Percentiles rank a stretch among this genome's conserved stretches.
Evolutionary conservation across 1,284 basidiomycete genomes (phyloP).

Genomic region (Ceratobasidium sp.): DNA sequence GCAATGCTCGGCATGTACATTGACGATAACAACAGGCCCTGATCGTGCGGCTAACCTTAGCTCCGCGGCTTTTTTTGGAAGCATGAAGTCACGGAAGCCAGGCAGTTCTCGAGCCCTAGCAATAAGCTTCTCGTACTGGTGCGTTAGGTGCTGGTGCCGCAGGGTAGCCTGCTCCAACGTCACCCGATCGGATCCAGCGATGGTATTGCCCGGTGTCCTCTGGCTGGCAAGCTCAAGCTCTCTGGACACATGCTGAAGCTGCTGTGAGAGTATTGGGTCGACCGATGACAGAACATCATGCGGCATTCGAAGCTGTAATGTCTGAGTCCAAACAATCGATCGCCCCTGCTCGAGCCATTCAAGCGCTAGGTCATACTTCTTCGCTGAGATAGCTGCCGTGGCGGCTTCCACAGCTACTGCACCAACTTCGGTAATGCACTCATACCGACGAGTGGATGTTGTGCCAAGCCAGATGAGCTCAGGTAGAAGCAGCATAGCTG

Average conservation of each 20-base stretch:
- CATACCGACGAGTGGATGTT: neutral
- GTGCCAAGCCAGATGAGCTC: conserved; percentile 35
- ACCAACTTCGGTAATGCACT: neutral
- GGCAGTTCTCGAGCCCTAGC: conserved; percentile 31
- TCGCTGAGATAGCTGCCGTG: conserved; percentile 26
- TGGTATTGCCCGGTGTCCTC: neutral
- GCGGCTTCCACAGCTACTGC: conserved; percentile 38
- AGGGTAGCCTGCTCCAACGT: neutral
- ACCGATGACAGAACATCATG: conserved; percentile 12
- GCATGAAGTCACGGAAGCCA: conserved; percentile 38
- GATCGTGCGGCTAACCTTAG: conserved; percentile 47
- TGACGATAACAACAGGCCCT: conserved; percentile 54
- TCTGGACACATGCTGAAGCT: conserved; percentile 1
- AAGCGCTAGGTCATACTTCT: conserved; percentile 26
- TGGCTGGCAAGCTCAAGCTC: conserved; percentile 30
- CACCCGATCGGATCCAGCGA: neutral
- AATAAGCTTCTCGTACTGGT: conserved; percentile 24
- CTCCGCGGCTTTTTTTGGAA: conserved; percentile 44
- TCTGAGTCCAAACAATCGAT: conserved; percentile 40
- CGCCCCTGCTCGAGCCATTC: conserved; percentile 45
- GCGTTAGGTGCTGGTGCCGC: conserved; percentile 23
- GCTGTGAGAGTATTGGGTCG: conserved; percentile 11
- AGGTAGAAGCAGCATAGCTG: conserved; percentile 29
- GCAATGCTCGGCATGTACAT: conserved; percentile 48
- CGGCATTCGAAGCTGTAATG: conserved; percentile 34